These are phyloP conservation scores for Epichloe glyceriae DNA, from an alignment of 2,329 filamentous ascomycete species.

Conservation along the genomic window DNA sequence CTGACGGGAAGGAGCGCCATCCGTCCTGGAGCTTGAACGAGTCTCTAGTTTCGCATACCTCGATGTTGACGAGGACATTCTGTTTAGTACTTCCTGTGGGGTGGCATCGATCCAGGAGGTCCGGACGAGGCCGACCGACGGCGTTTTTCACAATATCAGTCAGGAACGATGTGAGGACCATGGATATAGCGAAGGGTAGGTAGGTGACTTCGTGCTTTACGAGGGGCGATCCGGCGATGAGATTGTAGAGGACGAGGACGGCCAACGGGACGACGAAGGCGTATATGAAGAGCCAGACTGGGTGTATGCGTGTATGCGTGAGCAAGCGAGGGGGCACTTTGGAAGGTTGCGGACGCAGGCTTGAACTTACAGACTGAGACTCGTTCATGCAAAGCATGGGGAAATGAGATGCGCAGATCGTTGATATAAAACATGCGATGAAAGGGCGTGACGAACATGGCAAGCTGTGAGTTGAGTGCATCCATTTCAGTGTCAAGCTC, in stretches of 20 bases:
- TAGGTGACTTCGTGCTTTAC: conserved; percentile 81
- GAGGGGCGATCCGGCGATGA: conserved; percentile 44
- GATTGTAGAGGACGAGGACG: conserved; percentile 53
- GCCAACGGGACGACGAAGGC: conserved; percentile 58
- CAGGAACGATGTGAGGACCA: conserved; percentile 67
- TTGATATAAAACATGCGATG: conserved; percentile 89
- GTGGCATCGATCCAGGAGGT: conserved; percentile 62
- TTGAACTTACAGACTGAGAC: conserved; percentile 57
- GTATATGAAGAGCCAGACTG: conserved; percentile 67
- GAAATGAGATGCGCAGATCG: conserved; percentile 73
- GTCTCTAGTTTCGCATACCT: conserved; percentile 59
- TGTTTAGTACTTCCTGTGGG: conserved; percentile 40
- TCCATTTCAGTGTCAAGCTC: conserved; percentile 6
- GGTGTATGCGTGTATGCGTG: neutral
- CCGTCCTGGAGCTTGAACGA: conserved; percentile 65
- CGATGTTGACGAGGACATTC: conserved; percentile 45
- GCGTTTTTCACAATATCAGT: conserved; percentile 89
- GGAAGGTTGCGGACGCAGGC: too few species aligned
- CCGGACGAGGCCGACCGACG: conserved; percentile 58
- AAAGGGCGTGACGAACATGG: conserved; percentile 56
- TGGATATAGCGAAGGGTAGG: conserved; percentile 63
- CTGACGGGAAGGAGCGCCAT: conserved; percentile 72
- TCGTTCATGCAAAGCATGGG: conserved; percentile 71
- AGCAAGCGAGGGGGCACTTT: too few species aligned
- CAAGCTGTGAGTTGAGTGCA: conserved; percentile 11